Conservation (phyloP, 345 rosid species). For the Euphorbia tirucalli region DNA sequence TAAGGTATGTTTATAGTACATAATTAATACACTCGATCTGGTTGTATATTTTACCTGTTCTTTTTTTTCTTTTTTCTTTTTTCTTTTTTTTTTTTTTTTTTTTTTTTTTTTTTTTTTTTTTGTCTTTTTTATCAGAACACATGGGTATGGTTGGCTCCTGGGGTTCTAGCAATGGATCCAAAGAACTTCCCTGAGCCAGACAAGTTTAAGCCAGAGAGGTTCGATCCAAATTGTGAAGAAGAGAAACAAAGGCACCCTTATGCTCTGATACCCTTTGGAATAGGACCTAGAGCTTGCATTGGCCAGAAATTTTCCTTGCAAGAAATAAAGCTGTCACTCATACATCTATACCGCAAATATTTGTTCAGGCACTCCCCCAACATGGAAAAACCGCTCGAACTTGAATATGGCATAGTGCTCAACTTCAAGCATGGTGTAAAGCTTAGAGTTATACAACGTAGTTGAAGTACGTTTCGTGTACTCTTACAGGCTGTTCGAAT, state of each 20-base stretch:
- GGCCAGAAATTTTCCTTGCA: slow-evolving; percentile 79
- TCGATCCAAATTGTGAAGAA: slow-evolving; percentile 75
- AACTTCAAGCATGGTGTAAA: slow-evolving; percentile 84
- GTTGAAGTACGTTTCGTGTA: slow-evolving; percentile 21
- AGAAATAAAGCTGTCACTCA: slow-evolving; percentile 71
- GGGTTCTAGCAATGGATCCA: slow-evolving; percentile 87
- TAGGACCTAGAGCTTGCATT: slow-evolving; percentile 89
- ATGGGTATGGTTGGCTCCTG: slow-evolving; percentile 92
- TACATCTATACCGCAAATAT: slow-evolving; percentile 62
- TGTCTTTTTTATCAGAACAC: slow-evolving; percentile 51
- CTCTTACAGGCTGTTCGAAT: neutral
- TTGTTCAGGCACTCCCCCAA: slow-evolving; percentile 65
- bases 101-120: neutral
- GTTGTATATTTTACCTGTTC: too few relatives aligned
- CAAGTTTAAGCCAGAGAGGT: slow-evolving; percentile 79
- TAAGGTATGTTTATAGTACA: slow-evolving; percentile 45
- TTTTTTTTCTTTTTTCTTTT: too few relatives aligned
- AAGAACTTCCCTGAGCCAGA: slow-evolving; percentile 83
- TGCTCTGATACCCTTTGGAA: slow-evolving; percentile 84
- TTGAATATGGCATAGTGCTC: slow-evolving; percentile 75
- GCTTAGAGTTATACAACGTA: slow-evolving; percentile 56
- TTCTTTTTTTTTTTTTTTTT: too few relatives aligned
- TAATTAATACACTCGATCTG: neutral
- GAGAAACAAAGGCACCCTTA: slow-evolving; percentile 78
- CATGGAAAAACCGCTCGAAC: slow-evolving; percentile 82